phyloP scores from a whole-genome alignment of 2,329 filamentous ascomycete species.

The Pezicula neosporulosa region DNA sequence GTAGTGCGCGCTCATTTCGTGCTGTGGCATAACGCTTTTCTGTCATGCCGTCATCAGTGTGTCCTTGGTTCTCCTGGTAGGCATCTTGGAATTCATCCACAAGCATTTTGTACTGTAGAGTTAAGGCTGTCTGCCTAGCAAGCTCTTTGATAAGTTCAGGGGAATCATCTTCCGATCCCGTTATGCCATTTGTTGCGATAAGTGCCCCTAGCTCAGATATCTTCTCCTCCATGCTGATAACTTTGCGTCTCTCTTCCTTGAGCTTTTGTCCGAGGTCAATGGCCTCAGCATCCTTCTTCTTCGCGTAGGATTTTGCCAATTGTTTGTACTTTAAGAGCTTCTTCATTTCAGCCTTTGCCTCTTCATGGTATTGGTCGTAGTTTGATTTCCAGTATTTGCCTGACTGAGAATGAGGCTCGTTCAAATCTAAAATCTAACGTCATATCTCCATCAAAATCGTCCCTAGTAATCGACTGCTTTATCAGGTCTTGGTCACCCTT shows the following conservation, averaged over 20 bases:
- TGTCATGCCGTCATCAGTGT: conserved; percentile 26
- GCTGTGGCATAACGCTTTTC: conserved; percentile 34
- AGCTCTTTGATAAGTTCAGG: conserved; percentile 49
- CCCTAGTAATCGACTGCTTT: conserved; percentile 20
- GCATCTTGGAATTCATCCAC: conserved; percentile 55
- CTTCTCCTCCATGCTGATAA: conserved; percentile 59
- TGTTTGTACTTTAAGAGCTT: conserved; percentile 78
- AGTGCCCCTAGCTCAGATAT: conserved; percentile 58
- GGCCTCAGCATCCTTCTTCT: conserved; percentile 72
- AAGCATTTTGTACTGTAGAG: conserved; percentile 54
- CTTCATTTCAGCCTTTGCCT: conserved; percentile 70
- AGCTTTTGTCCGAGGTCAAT: conserved; percentile 62
- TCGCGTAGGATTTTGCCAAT: conserved; percentile 73
- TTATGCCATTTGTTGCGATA: conserved; percentile 38
- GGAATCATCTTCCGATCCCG: conserved; percentile 40
- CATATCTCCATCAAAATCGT: conserved; percentile 51
- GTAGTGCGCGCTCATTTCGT: conserved; percentile 45
- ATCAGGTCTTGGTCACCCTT: conserved; percentile 11
- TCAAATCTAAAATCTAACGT: conserved; percentile 71
- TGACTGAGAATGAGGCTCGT: conserved; percentile 71
- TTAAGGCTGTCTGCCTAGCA: conserved; percentile 53
- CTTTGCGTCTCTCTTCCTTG: conserved; percentile 64
- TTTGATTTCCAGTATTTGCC: conserved; percentile 79
- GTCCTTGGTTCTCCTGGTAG: conserved; percentile 36
- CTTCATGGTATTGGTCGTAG: conserved; percentile 69